Evolutionary conservation across 176 grass and related monocot species (phyloP).

Genomic region (Sorghum bicolor): DNA sequence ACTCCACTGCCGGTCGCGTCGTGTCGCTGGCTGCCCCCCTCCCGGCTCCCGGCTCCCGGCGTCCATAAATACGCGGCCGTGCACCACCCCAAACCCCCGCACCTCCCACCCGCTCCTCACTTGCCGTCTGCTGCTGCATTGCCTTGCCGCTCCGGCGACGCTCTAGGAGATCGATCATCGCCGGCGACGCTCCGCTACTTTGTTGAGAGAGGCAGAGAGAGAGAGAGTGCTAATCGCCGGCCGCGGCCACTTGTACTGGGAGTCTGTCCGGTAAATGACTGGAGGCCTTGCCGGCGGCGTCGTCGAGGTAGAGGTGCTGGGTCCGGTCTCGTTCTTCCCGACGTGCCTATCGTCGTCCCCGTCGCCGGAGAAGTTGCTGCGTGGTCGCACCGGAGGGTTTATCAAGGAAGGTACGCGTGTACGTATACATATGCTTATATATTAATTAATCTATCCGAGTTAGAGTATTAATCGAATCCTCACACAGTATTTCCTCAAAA

Average conservation of each 20-base stretch:
- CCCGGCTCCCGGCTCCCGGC: neutral
- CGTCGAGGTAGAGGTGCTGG: constrained; percentile 9
- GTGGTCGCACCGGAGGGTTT: constrained; percentile 22
- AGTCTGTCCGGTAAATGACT: constrained; percentile 43
- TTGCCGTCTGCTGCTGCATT: neutral
- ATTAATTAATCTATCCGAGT: too few relatives aligned
- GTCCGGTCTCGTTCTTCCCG: constrained; percentile 16
- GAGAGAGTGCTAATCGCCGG: neutral
- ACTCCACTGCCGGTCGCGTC: neutral
- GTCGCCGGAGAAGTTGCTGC: constrained; percentile 50
- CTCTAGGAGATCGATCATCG: too few relatives aligned
- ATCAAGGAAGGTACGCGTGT: constrained; percentile 49
- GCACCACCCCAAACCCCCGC: neutral
- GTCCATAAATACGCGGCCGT: constrained; percentile 39
- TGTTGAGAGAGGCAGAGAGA: too few relatives aligned
- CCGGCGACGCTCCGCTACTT: neutral
- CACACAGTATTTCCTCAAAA: too few relatives aligned
- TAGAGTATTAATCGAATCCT: too few relatives aligned
- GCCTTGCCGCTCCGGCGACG: neutral
- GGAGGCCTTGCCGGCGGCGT: constrained; percentile 1
- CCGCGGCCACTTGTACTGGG: neutral
- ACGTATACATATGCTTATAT: neutral
- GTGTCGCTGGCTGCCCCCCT: neutral
- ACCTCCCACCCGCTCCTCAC: neutral
- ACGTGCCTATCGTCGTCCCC: constrained; percentile 44